Percentiles rank a stretch among this genome's conserved stretches.
Conservation (phyloP, 257 asterid species). For the Nemophila menziesii region DNA sequence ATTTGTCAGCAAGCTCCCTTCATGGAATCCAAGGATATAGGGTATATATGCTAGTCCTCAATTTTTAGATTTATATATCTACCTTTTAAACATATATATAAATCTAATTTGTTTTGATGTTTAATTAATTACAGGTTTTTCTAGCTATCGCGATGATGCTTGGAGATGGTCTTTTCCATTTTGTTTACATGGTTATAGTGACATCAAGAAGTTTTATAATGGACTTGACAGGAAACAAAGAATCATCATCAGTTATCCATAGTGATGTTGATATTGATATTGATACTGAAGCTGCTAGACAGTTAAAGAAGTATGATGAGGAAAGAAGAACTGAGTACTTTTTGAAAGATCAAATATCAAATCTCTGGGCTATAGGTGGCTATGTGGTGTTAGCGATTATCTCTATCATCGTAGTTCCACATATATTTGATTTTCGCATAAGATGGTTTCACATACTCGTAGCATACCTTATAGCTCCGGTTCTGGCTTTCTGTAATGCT, state of each 20-base stretch:
- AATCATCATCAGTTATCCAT: neutral
- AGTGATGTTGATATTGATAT: neutral
- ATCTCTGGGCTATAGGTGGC: conserved; percentile 25
- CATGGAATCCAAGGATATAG: conserved; percentile 65
- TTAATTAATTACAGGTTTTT: conserved; percentile 26
- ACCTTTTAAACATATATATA: too few species aligned
- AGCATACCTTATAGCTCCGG: conserved; percentile 34
- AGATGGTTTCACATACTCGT: conserved; percentile 53
- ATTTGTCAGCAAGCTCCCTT: conserved; percentile 17
- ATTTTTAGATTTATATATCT: too few species aligned
- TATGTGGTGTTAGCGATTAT: conserved; percentile 26
- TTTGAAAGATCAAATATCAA: conserved; percentile 50
- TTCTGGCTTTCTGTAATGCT: conserved; percentile 63
- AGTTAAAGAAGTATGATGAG: conserved; percentile 19
- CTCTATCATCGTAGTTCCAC: conserved; percentile 25
- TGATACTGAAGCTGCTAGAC: neutral
- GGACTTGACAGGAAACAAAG: neutral
- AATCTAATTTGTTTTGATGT: neutral
- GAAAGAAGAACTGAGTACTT: conserved; percentile 27
- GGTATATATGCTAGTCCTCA: conserved; percentile 14
- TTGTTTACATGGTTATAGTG: conserved; percentile 32
- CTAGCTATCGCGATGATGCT: conserved; percentile 66
- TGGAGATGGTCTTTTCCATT: conserved; percentile 72
- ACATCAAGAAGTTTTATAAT: conserved; percentile 12
- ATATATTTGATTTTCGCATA: conserved; percentile 30